These are phyloP conservation scores for Catharanthus roseus DNA, from an alignment of 257 asterid species.

Conservation along the genomic window DNA sequence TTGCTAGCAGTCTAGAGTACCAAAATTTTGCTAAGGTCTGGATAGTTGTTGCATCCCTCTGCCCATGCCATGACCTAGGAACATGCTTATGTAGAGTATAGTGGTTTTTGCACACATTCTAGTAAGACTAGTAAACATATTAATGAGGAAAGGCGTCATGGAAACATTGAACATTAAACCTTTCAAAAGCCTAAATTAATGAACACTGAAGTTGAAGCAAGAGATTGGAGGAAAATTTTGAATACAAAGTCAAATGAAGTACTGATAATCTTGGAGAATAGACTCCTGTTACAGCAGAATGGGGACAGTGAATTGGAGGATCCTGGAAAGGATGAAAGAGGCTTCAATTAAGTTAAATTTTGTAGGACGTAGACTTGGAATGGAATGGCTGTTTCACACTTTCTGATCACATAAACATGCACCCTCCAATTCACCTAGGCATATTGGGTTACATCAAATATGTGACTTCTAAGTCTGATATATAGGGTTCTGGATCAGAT, in stretches of 20 bases:
- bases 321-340: neutral
- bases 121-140: neutral
- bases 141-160: neutral
- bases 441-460: neutral
- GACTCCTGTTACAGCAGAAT: neutral
- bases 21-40: neutral
- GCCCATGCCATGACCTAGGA: neutral
- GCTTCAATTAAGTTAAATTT: neutral
- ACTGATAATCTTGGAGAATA: neutral
- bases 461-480: neutral
- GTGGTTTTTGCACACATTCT: neutral
- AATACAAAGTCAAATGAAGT: neutral
- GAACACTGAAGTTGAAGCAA: neutral
- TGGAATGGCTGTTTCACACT: neutral
- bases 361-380: neutral
- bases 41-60: neutral
- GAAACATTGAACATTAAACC: neutral
- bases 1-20: neutral
- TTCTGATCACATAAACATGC: neutral
- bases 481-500: neutral
- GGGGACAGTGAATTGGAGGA: too few relatives aligned
- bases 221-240: too few relatives aligned
- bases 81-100: neutral
- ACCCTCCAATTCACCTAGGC: too few relatives aligned
- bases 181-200: neutral